These are phyloP conservation scores for Venturia oleaginea DNA, from an alignment of 2,329 filamentous ascomycete genomes.

Conservation along the genomic window DNA sequence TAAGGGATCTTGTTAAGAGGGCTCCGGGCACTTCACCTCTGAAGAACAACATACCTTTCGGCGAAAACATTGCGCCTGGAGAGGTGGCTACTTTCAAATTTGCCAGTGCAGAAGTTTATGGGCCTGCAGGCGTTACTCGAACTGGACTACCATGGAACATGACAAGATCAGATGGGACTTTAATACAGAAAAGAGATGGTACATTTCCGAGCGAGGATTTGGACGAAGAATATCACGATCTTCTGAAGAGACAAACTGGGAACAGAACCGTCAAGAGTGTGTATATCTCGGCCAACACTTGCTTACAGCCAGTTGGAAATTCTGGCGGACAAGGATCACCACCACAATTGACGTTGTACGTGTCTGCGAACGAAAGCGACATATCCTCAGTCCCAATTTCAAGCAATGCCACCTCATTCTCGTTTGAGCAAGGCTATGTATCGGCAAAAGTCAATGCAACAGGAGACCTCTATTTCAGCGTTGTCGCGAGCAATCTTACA, in stretches of 20 bases:
- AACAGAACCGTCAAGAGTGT: slow-evolving; percentile 41
- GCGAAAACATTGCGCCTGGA: slow-evolving; percentile 54
- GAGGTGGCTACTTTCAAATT: slow-evolving; percentile 57
- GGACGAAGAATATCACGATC: slow-evolving; percentile 9
- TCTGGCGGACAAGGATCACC: slow-evolving; percentile 36
- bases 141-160: slow-evolving; percentile 22
- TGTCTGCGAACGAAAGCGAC: slow-evolving; percentile 60
- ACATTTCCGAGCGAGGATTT: background rate
- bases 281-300: slow-evolving; percentile 81
- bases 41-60: slow-evolving; percentile 51
- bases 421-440: slow-evolving; percentile 61
- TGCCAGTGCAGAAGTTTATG: slow-evolving; percentile 45
- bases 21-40: slow-evolving; percentile 42
- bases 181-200: slow-evolving; percentile 8
- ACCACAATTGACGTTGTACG: slow-evolving; percentile 67
- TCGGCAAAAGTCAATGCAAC: slow-evolving; percentile 55
- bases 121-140: slow-evolving; percentile 26
- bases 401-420: slow-evolving; percentile 39
- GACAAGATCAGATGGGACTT: slow-evolving; percentile 10
- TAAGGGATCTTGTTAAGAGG: slow-evolving; percentile 54
- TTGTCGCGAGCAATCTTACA: slow-evolving; percentile 60
- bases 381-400: slow-evolving; percentile 55
- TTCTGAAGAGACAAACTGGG: slow-evolving; percentile 14
- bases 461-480: slow-evolving; percentile 64
- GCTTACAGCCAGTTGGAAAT: slow-evolving; percentile 59